Evolutionary conservation across 2,329 filamentous ascomycete species (phyloP).

Genomic region (Lachnellula willkommii): DNA sequence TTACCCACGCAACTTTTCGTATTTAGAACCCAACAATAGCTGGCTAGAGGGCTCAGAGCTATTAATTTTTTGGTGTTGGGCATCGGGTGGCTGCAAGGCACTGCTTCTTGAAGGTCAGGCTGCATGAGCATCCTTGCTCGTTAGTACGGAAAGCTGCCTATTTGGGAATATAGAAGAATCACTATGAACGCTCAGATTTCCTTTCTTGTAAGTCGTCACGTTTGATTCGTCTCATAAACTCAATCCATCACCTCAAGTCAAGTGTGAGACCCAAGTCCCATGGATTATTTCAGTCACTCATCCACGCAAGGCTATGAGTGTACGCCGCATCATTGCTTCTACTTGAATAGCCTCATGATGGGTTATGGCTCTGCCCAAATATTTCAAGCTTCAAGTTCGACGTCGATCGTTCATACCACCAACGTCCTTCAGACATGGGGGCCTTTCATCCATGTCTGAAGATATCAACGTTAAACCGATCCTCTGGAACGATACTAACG

Average conservation of each 20-base stretch:
- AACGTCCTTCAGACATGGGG: conserved; percentile 3
- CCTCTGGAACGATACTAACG: conserved; percentile 20
- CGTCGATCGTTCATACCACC: conserved; percentile 2
- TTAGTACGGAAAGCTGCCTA: conserved; percentile 15
- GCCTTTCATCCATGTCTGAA: conserved; percentile 7
- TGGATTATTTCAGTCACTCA: neutral
- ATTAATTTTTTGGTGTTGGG: conserved; percentile 6
- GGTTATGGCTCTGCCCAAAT: conserved; percentile 6
- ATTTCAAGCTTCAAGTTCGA: conserved; percentile 7
- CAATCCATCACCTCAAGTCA: conserved; percentile 1
- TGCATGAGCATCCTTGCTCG: conserved; percentile 25
- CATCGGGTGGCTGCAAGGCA: conserved; percentile 29
- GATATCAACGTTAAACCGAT: conserved; percentile 17
- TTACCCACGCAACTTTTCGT: neutral
- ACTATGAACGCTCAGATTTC: conserved; percentile 54
- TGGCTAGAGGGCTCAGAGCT: neutral
- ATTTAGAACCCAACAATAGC: neutral
- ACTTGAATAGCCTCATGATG: conserved; percentile 1
- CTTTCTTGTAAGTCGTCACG: conserved; percentile 45
- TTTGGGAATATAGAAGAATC: conserved; percentile 17
- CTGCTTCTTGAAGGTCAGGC: conserved; percentile 21
- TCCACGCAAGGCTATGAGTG: conserved; percentile 1
- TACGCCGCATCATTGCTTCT: neutral
- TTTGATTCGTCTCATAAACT: neutral
- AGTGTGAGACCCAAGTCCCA: conserved; percentile 2